These are phyloP conservation scores for Trichomonas vaginalis DNA, from an alignment of 208 protist genomes.

Conservation along the genomic window DNA sequence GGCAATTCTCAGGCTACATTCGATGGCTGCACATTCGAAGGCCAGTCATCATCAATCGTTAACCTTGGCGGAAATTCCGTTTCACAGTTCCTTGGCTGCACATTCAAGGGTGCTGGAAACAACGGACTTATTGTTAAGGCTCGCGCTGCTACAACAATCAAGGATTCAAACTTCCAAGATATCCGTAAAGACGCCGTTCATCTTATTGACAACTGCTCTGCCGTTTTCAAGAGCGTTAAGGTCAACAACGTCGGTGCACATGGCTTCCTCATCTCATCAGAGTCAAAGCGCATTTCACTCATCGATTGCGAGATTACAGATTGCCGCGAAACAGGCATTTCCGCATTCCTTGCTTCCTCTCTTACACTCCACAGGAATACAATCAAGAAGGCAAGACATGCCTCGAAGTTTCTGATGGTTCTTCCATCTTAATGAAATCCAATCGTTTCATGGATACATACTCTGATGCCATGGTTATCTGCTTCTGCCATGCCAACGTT, in stretches of 20 bases:
- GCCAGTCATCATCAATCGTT: neutral
- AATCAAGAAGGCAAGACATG: neutral
- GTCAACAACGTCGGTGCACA: neutral
- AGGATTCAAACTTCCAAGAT: neutral
- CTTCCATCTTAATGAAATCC: neutral
- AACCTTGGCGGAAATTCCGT: neutral
- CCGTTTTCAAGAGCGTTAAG: neutral
- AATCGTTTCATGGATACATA: neutral
- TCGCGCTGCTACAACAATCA: neutral
- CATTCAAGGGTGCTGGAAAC: neutral
- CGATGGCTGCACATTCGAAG: neutral
- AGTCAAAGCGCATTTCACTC: neutral
- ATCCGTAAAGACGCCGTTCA: neutral
- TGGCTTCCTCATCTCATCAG: neutral
- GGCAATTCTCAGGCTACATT: neutral
- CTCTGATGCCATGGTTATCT: neutral
- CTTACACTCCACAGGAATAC: neutral
- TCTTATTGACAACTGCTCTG: neutral
- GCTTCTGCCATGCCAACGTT: neutral
- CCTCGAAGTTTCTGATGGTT: neutral
- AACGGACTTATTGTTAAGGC: neutral
- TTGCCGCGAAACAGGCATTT: neutral
- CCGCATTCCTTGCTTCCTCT: neutral
- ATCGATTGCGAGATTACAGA: neutral
- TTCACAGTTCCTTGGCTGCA: neutral